Base-by-base conservation (phyloP, 192 early-diverging fungal genomes). In the Anaeromyces robustus region DNA sequence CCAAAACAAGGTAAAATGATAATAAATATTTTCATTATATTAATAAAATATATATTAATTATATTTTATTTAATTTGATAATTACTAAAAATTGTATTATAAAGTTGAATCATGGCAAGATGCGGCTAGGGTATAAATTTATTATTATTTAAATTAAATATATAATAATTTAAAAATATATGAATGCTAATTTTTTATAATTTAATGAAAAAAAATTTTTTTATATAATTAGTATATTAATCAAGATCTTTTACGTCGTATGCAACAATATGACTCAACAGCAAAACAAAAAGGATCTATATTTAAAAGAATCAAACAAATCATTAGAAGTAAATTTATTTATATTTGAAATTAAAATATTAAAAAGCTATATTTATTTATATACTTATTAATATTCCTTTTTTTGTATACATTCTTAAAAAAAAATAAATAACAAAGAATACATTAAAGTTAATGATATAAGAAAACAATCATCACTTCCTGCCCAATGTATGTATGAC, bases 231-330 rank as follows among this genome's bases (percentile, higher is more conserved):
- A 86, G 86, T 83, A 86, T 29, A 79, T 90, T 26, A 91, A 87
- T 81, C 68, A 80, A 80, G 87, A 89, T 30, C 81, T 91, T 18
- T 78, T 89, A 12, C 87, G 88, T 78, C 77, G 81, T 30, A 88
- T 90, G 87, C 80, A 87, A 29, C 82, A 81, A 29, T 91, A 87
- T 83, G 89, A 91, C 77, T 88, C 89, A 30, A 91, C 89, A 4
- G 88, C 86, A 0, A 34, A 87, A 1, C 88, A 90, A 68, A 91
- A 90, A 81, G 87, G 87, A 78, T 82, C 83, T 37, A 81, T 87
- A 29, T 87, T 90, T 81, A 81, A 82, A 30, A 80, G 88, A 1
- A 84, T 87, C 77, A 86, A 89, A 80, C 43, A 80, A 68, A 84
- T 91, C 1, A 59, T 91, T 29, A 87, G 86, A 81, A 68, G 90